A percentile compares a stretch with the other conserved stretches of the same genome.
Conservation (phyloP, 139 green algal genomes). For the Tetraselmis striata region DNA sequence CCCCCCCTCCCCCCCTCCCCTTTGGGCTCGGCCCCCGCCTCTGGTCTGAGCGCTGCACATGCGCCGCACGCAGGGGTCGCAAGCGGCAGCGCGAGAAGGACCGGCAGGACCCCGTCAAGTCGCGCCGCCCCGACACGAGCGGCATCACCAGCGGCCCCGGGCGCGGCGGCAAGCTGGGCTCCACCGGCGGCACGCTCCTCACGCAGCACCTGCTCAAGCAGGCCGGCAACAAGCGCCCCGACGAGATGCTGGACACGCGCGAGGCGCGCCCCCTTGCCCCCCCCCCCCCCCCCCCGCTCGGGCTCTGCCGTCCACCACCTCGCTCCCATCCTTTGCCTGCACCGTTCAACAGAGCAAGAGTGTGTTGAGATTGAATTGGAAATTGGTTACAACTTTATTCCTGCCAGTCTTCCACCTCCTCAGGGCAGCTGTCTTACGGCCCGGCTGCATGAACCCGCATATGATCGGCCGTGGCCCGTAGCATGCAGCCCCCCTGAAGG, state of each 20-base stretch:
- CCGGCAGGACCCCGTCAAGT: conserved; percentile 41
- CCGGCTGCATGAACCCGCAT: too few species aligned
- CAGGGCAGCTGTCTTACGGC: too few species aligned
- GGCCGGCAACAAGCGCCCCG: conserved; percentile 41
- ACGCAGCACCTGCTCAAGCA: conserved; percentile 81
- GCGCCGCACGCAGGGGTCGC: background rate
- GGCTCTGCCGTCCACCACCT: background rate
- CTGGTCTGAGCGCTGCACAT: too few species aligned
- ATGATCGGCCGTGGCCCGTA: too few species aligned
- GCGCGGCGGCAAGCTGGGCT: conserved; percentile 57
- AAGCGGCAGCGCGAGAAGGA: conserved; percentile 21
- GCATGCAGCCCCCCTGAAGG: too few species aligned
- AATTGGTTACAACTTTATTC: background rate
- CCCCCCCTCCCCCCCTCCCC: too few species aligned
- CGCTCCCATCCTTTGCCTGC: background rate
- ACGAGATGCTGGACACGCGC: conserved; percentile 60
- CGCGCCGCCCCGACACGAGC: conserved; percentile 44
- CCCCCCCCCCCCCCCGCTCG: conserved; percentile 17
- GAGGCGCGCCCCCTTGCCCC: conserved; percentile 63
- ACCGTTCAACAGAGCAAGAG: too few species aligned
- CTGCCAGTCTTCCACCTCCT: background rate
- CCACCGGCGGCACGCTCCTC: conserved; percentile 70
- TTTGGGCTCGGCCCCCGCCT: too few species aligned
- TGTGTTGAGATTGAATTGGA: background rate
- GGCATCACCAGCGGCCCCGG: conserved; percentile 37